phyloP scores from a whole-genome alignment of 176 grass and related monocot genomes.

The Ampelocalamus luodianensis region DNA sequence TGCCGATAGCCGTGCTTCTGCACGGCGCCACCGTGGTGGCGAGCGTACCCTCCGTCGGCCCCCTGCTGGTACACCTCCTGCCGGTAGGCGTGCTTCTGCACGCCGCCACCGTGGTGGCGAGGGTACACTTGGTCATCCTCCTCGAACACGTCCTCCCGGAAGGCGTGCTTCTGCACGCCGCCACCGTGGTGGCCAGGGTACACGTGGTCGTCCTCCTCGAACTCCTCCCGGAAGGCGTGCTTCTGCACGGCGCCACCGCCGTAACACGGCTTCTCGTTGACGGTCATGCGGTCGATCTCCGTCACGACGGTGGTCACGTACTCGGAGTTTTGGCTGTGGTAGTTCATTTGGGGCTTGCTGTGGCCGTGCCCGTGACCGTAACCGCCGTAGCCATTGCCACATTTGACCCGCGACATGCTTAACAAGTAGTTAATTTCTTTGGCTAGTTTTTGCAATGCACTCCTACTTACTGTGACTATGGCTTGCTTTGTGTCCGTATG shows the following conservation, averaged over 20 bases:
- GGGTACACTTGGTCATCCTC: background rate
- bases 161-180: conserved; percentile 9
- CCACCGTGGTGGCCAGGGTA: background rate
- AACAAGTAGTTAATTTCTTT: background rate
- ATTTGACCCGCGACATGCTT: conserved; percentile 19
- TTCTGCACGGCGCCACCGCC: conserved; percentile 3
- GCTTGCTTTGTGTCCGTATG: background rate
- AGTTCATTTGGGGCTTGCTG: conserved; percentile 45
- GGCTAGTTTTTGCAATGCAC: background rate
- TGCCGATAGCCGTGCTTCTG: conserved; percentile 19
- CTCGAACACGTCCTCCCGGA: conserved; percentile 12
- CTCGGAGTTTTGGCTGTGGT: conserved; percentile 36
- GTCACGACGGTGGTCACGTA: conserved; percentile 44
- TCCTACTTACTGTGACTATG: background rate
- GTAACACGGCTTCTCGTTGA: conserved; percentile 33
- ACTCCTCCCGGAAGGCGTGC: background rate
- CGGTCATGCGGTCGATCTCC: conserved; percentile 37
- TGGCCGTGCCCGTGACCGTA: conserved; percentile 18
- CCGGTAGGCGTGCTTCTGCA: background rate
- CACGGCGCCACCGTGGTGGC: background rate
- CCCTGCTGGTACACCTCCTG: background rate
- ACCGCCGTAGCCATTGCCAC: conserved; percentile 10
- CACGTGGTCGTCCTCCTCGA: background rate
- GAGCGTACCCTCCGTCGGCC: background rate
- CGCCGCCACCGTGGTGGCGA: background rate